These are phyloP conservation scores for Hemisphaericaspora subhashii DNA, from an alignment of 1,139 yeast species.

Conservation along the genomic window DNA sequence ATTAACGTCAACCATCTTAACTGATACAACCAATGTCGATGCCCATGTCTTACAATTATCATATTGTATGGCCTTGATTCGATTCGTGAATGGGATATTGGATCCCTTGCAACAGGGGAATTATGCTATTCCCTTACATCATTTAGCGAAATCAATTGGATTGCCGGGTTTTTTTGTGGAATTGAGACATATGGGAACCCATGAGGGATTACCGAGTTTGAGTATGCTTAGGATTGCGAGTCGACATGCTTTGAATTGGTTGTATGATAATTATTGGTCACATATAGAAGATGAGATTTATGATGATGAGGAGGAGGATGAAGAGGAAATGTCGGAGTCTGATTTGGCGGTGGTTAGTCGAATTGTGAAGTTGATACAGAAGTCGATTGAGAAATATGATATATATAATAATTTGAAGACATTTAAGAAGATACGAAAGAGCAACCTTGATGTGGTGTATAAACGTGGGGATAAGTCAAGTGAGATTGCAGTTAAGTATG, in stretches of 20 bases:
- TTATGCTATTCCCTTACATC: conserved; percentile 76
- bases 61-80: conserved; percentile 74
- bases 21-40: conserved; percentile 22
- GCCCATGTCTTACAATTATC: conserved; percentile 42
- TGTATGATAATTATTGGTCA: conserved; percentile 74
- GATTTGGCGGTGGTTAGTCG: not conserved
- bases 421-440: conserved; percentile 45
- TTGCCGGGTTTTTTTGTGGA: conserved; percentile 89
- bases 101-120: conserved; percentile 85
- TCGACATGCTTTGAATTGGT: conserved; percentile 70
- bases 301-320: conserved; percentile 23
- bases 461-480: conserved; percentile 38
- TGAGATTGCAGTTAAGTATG: conserved; percentile 28
- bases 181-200: conserved; percentile 87
- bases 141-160: conserved; percentile 65
- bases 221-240: conserved; percentile 62
- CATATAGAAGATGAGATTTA: conserved; percentile 30
- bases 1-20: conserved; percentile 54
- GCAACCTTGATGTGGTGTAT: conserved; percentile 36
- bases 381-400: conserved; percentile 7
- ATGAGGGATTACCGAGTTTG: conserved; percentile 76
- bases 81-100: conserved; percentile 88
- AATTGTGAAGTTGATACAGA: not conserved
- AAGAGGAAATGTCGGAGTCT: conserved; percentile 18
- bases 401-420: conserved; percentile 23